Evolutionary conservation across 2,329 filamentous ascomycete species (phyloP).

Genomic region (Epichloe festucae): DNA sequence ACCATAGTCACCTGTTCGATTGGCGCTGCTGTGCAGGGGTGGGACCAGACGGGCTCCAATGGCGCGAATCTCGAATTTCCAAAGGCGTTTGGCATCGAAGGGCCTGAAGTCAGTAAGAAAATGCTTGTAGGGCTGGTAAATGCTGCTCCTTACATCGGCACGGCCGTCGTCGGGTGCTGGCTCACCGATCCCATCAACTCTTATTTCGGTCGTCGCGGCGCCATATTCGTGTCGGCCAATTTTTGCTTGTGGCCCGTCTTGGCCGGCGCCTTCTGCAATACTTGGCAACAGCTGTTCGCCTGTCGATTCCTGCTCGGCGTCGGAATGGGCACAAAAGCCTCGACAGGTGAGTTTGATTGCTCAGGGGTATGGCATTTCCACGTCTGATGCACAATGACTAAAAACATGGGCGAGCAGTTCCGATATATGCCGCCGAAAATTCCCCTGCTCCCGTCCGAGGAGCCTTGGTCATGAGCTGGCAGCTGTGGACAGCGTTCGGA

Average conservation of each 20-base stretch:
- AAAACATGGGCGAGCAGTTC: slow-evolving; percentile 29
- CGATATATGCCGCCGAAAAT: slow-evolving; percentile 65
- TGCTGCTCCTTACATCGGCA: slow-evolving; percentile 38
- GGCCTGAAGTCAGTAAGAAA: slow-evolving; percentile 21
- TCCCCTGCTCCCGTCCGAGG: slow-evolving; percentile 57
- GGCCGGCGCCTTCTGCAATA: slow-evolving; percentile 57
- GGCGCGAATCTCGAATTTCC: slow-evolving; percentile 52
- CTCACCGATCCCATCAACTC: slow-evolving; percentile 49
- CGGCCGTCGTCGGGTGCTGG: slow-evolving; percentile 45
- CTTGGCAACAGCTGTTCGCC: slow-evolving; percentile 58
- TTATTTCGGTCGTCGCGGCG: slow-evolving; percentile 30
- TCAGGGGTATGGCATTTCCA: not conserved
- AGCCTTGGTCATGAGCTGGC: slow-evolving; percentile 71
- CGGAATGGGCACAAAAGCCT: slow-evolving; percentile 63
- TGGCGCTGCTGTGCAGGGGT: slow-evolving; percentile 57
- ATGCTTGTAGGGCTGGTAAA: slow-evolving; percentile 57
- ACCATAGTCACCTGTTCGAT: slow-evolving; percentile 57
- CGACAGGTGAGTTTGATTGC: slow-evolving; percentile 30
- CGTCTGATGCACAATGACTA: not conserved
- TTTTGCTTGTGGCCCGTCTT: slow-evolving; percentile 59
- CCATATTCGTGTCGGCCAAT: slow-evolving; percentile 61
- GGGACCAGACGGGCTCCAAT: slow-evolving; percentile 54
- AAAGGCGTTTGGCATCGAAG: slow-evolving; percentile 31
- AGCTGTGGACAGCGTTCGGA: slow-evolving; percentile 54
- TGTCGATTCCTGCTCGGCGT: slow-evolving; percentile 64